Percentiles rank a stretch among this genome's conserved stretches.
These are phyloP conservation scores for Yarrowia hollandica DNA, from an alignment of 805 yeast species.

Conservation along the genomic window DNA sequence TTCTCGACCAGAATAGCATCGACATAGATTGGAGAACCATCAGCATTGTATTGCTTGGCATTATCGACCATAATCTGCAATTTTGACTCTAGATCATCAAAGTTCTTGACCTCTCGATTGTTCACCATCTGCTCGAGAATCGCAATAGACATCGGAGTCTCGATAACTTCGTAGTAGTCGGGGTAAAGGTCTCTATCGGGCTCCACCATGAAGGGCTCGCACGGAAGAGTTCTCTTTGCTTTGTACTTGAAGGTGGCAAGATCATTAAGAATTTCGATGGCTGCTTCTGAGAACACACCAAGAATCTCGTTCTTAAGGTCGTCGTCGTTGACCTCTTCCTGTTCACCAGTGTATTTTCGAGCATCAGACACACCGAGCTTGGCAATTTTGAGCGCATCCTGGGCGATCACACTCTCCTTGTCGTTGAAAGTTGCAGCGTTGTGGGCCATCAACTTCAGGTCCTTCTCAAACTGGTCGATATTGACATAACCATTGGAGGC, in stretches of 20 bases:
- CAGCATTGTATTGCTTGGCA: constrained; percentile 76
- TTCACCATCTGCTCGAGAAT: constrained; percentile 56
- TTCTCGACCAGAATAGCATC: constrained; percentile 66
- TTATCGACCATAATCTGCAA: constrained; percentile 68
- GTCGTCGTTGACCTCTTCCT: constrained; percentile 29
- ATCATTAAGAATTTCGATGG: constrained; percentile 32
- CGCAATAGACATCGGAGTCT: constrained; percentile 71
- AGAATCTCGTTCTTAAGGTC: constrained; percentile 26
- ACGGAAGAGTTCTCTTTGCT: constrained; percentile 45
- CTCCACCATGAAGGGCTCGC: constrained; percentile 73
- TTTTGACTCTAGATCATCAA: constrained; percentile 61
- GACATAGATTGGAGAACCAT: constrained; percentile 65
- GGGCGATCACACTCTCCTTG: constrained; percentile 61
- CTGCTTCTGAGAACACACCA: constrained; percentile 34
- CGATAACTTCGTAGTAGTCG: constrained; percentile 72
- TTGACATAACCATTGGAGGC: constrained; percentile 43
- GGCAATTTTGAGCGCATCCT: constrained; percentile 58
- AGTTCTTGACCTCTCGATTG: constrained; percentile 52
- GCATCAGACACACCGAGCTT: constrained; percentile 57
- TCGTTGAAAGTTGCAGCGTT: constrained; percentile 78
- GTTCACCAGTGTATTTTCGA: constrained; percentile 39
- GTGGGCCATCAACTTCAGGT: constrained; percentile 62
- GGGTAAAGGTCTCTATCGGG: constrained; percentile 73
- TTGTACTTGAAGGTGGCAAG: constrained; percentile 35
- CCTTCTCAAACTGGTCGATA: constrained; percentile 51